phyloP scores from a whole-genome alignment of 2,329 filamentous ascomycete genomes.

The Neobulgaria alba region DNA sequence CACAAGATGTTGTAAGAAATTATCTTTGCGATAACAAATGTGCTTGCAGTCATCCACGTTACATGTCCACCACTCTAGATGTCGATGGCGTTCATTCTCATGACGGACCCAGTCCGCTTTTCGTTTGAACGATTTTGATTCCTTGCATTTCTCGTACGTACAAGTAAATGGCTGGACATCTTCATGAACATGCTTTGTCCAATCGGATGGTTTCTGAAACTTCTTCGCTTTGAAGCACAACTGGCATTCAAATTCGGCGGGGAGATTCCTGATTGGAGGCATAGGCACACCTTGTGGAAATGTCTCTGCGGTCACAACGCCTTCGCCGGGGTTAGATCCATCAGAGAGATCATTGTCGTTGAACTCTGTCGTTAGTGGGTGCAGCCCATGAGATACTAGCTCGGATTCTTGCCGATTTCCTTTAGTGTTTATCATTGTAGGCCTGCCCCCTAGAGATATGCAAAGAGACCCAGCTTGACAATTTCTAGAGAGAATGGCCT shows the following conservation, averaged over 20 bases:
- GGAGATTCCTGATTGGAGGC: constrained; percentile 67
- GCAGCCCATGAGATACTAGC: constrained; percentile 43
- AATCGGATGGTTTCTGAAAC: constrained; percentile 86
- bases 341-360: constrained; percentile 55
- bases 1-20: constrained; percentile 87
- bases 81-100: constrained; percentile 84
- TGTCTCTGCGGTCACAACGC: constrained; percentile 59
- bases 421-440: constrained; percentile 51
- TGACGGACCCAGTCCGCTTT: constrained; percentile 96
- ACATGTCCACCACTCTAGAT: constrained; percentile 87
- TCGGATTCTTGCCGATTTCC: constrained; percentile 53
- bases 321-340: constrained; percentile 60
- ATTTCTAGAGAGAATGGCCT: constrained; percentile 43
- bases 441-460: constrained; percentile 53
- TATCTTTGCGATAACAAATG: constrained; percentile 78
- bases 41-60: constrained; percentile 73
- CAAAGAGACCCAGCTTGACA: constrained; percentile 59
- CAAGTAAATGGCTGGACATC: constrained; percentile 91
- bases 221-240: constrained; percentile 80
- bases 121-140: constrained; percentile 86
- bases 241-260: constrained; percentile 83
- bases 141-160: constrained; percentile 74
- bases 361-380: constrained; percentile 44
- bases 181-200: constrained; percentile 94
- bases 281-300: constrained; percentile 76